Evolutionary conservation across 176 grass and related monocot species (phyloP).

Genomic region (Sorghum bicolor): DNA sequence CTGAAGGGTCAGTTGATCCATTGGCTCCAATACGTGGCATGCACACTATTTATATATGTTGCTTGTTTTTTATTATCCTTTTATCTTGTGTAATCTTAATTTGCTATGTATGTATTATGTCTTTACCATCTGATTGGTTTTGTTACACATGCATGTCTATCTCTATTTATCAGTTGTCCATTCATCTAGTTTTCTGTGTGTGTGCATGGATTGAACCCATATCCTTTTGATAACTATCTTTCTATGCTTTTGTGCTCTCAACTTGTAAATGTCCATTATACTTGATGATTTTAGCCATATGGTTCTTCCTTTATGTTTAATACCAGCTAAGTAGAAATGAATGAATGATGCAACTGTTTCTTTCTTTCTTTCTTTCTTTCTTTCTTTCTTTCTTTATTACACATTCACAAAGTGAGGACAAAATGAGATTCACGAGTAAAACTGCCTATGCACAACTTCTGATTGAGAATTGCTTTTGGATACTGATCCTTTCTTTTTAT

Average conservation of each 20-base stretch:
- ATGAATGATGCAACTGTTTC: neutral
- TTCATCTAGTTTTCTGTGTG: no score
- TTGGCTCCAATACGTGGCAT: no score
- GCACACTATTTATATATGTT: no score
- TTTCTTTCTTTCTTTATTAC: neutral
- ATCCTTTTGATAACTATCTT: neutral
- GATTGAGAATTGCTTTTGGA: conserved; percentile 5
- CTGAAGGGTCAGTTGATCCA: no score
- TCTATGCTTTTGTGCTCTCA: neutral
- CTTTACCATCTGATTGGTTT: no score
- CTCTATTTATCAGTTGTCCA: no score
- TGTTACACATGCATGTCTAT: no score
- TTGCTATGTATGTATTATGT: no score
- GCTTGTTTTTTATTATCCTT: no score
- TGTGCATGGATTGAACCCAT: neutral
- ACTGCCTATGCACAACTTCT: neutral
- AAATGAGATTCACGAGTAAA: neutral
- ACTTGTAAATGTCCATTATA: neutral
- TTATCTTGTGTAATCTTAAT: no score
- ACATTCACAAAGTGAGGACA: neutral
- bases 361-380: neutral
- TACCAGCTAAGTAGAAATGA: neutral
- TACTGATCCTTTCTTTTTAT: conserved; percentile 4
- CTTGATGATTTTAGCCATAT: conserved; percentile 8
- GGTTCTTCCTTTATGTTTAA: neutral